phyloP scores from a whole-genome alignment of 176 grass and related monocot genomes.

The Tillandsia fasciculata region DNA sequence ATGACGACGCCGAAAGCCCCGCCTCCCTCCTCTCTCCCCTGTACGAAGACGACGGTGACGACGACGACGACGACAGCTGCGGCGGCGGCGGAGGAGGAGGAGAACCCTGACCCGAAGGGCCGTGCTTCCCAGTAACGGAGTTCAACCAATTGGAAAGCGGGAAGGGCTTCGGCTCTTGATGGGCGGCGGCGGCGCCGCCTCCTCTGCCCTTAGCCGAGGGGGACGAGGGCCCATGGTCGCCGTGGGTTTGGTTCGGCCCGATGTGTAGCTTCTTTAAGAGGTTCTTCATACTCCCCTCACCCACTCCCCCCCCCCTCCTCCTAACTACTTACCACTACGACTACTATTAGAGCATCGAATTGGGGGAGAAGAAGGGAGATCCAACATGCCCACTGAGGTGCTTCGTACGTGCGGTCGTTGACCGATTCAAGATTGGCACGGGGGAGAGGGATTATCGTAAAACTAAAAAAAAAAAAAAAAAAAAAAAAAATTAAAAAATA shows the following conservation, averaged over 20 bases:
- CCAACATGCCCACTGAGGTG: neutral
- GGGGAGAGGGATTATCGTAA: neutral
- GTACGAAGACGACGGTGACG: neutral
- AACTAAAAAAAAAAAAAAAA: neutral
- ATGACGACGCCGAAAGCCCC: conserved; percentile 9
- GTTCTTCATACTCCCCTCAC: conserved; percentile 66
- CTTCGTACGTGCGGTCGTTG: neutral
- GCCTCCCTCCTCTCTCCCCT: conserved; percentile 20
- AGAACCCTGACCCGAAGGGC: neutral
- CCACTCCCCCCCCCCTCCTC: neutral
- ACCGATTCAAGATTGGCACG: neutral
- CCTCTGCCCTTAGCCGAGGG: conserved; percentile 20
- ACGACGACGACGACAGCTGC: conserved; percentile 16
- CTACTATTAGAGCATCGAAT: neutral
- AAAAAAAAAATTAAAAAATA: too few relatives aligned
- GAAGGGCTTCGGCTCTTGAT: conserved; percentile 38
- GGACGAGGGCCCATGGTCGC: conserved; percentile 7
- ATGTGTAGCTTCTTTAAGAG: conserved; percentile 97
- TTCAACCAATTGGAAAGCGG: conserved; percentile 71
- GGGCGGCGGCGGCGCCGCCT: neutral
- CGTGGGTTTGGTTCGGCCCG: conserved; percentile 42
- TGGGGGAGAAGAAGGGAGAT: neutral
- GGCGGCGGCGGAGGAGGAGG: conserved; percentile 24
- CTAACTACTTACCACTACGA: too few relatives aligned
- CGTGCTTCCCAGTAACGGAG: conserved; percentile 35